Base-by-base conservation (phyloP, 345 rosid species). In the rapeseed (Brassica napus) region DNA sequence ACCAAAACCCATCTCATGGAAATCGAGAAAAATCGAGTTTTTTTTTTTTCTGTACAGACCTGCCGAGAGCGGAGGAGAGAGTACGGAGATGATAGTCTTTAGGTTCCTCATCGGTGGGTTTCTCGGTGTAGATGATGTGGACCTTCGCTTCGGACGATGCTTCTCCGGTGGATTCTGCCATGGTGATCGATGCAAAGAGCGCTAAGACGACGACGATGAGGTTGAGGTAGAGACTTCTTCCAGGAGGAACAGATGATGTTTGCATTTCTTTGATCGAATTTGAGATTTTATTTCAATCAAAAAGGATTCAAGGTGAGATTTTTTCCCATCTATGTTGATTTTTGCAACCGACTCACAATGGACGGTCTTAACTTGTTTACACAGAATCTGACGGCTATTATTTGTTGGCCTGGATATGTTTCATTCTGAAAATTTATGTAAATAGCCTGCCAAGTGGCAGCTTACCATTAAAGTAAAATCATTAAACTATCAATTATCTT, bases 71-170 rank as follows among this genome's bases (percentile, higher is more conserved):
- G 57, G 92, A 79, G 79, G 94, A 10, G 65, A 95, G 98, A 74
- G 92, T 86, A 74, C 91, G 88, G 83, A 93, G 72, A 80, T 91
- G 93, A 79, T 81, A 85, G 30, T 84, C 80, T 76, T 90, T 88
- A 12, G 94, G 90, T 73, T 90, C 88, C 71, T 86, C 92, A 64
- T 83, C 82, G 79, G 81, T 75, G 0, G 96, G 94, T 79, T 65
- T 85, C 83, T 90, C 93, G 23, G 91, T 92, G 91, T 91, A 91
- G 69, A 94, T 75, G 82, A 94, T 91, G 74, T 94, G 94, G 63
- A 91, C 97, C 34, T 89, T 82, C 1, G 92, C 57, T 42, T 66
- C 31, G 0, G 92, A 69, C 0, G 85, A 12, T 55, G 68, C 18
- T 3, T 71, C 21, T 8, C 77, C 78, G 4, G 86, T 24, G 1